Percentiles rank a stretch among this genome's conserved stretches.
These are phyloP conservation scores for Camellia oleifera DNA, from an alignment of 179 eudicot genomes.

Conservation along the genomic window DNA sequence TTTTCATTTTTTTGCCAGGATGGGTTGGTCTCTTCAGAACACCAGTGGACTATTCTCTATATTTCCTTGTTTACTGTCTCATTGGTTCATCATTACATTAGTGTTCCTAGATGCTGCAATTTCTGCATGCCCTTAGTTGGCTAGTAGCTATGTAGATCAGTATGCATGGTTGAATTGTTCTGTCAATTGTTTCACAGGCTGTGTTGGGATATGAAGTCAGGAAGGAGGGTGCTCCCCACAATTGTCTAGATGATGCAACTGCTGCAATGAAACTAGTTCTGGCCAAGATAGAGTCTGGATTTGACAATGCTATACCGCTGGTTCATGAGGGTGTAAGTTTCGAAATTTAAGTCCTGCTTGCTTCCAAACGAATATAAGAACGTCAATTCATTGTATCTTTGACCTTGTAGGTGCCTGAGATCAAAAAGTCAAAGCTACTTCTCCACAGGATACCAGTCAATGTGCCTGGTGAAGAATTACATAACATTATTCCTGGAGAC, in stretches of 20 bases:
- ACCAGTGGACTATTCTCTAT: neutral
- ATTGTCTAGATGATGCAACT: constrained; percentile 93
- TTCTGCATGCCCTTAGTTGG: neutral
- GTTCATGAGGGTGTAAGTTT: constrained; percentile 41
- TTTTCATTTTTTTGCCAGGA: neutral
- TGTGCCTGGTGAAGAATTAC: constrained; percentile 53
- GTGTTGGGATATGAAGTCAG: constrained; percentile 83
- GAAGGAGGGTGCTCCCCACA: constrained; percentile 64
- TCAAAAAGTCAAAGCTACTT: constrained; percentile 58
- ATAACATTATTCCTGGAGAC: constrained; percentile 58
- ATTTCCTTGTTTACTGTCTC: neutral
- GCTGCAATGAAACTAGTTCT: constrained; percentile 96
- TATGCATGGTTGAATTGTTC: neutral
- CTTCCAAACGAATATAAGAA: neutral
- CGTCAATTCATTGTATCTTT: neutral
- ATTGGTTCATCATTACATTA: too few relatives aligned
- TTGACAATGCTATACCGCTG: constrained; percentile 38
- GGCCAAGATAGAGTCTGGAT: constrained; percentile 62
- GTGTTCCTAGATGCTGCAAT: neutral
- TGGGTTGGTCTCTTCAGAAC: neutral
- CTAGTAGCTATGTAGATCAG: neutral
- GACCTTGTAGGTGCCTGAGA: constrained; percentile 47
- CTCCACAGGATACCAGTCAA: constrained; percentile 69
- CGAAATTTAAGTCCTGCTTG: neutral
- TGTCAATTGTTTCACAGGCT: constrained; percentile 41